phyloP scores from a whole-genome alignment of 805 yeast genomes.

The Debaryomyces maramus region DNA sequence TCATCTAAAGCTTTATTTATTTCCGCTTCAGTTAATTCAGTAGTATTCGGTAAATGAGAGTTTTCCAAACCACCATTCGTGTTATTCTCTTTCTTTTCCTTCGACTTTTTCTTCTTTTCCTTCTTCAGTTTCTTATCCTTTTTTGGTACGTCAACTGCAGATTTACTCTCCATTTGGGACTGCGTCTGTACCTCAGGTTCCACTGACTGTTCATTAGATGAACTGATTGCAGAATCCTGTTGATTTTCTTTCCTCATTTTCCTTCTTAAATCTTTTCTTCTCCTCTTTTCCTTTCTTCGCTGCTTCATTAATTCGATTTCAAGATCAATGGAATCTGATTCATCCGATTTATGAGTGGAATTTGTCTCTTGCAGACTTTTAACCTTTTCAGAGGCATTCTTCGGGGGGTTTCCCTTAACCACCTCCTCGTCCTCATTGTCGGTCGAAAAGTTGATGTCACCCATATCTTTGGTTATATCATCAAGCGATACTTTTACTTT shows the following conservation, averaged over 20 bases:
- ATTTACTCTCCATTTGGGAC: neutral
- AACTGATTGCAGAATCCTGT: neutral
- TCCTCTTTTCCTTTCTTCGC: slow-evolving; percentile 2
- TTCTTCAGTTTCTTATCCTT: slow-evolving; percentile 1
- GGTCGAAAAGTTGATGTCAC: slow-evolving; percentile 25
- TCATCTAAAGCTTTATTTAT: neutral
- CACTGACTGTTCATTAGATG: neutral
- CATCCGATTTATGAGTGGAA: neutral
- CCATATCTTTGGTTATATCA: slow-evolving; percentile 30
- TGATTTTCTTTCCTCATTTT: slow-evolving; percentile 1
- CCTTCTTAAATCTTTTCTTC: neutral
- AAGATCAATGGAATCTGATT: neutral
- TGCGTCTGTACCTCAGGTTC: neutral
- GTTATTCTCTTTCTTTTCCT: slow-evolving; percentile 4
- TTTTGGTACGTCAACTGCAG: neutral
- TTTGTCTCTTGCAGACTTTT: slow-evolving; percentile 2
- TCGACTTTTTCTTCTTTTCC: slow-evolving; percentile 5
- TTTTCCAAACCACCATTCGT: slow-evolving; percentile 1
- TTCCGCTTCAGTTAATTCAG: neutral
- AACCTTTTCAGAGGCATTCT: neutral
- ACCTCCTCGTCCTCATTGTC: slow-evolving; percentile 20
- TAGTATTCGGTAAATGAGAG: neutral
- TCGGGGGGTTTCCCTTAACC: neutral
- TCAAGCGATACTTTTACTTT: slow-evolving; percentile 14
- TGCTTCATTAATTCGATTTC: neutral